Conservation (phyloP, 106 monocot genomes). For the Allium cepa region DNA sequence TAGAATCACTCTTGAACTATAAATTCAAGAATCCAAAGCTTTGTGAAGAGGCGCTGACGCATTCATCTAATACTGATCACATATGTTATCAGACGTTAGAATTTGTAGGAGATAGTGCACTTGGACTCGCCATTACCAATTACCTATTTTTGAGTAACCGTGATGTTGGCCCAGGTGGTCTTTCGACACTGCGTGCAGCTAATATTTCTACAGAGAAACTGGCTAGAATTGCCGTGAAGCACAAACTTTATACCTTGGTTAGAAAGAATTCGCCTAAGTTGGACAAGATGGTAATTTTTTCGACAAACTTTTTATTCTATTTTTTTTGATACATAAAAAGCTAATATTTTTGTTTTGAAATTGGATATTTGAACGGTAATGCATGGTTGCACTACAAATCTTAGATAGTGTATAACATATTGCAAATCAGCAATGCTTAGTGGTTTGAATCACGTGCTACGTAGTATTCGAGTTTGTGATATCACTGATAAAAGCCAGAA, state of each 20-base stretch:
- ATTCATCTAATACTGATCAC: not conserved
- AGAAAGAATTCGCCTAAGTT: not conserved
- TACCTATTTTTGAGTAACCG: not conserved
- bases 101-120: conserved; percentile 3
- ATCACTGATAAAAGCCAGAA: too few species aligned
- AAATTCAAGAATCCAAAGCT: conserved; percentile 1
- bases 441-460: too few species aligned
- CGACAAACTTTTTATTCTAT: not conserved
- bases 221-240: not conserved
- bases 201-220: conserved; percentile 9
- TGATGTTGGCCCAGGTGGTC: not conserved
- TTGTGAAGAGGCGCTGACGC: conserved; percentile 1
- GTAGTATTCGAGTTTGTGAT: too few species aligned
- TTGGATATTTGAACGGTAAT: too few species aligned
- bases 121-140: conserved; percentile 1
- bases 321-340: not conserved
- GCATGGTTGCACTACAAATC: too few species aligned
- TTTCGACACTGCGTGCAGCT: not conserved
- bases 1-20: not conserved
- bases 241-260: not conserved
- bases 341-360: too few species aligned
- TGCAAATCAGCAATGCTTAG: too few species aligned
- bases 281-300: not conserved
- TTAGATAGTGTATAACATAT: too few species aligned
- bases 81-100: not conserved